These are phyloP conservation scores for Venturia asperata DNA, from an alignment of 2,329 filamentous ascomycete genomes.

Conservation along the genomic window DNA sequence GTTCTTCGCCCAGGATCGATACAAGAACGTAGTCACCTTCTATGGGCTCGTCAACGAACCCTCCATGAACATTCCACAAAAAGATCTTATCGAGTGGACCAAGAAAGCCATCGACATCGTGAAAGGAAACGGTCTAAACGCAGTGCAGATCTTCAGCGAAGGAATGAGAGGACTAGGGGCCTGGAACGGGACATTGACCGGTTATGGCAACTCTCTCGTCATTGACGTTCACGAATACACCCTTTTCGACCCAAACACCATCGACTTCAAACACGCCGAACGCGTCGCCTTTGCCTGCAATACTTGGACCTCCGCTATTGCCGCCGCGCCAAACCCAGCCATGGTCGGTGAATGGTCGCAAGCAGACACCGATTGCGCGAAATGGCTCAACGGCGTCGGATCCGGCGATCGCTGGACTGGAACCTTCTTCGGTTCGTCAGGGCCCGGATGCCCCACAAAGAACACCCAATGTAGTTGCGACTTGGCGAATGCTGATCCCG, in stretches of 20 bases:
- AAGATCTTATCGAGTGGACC: slow-evolving; percentile 73
- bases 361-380: slow-evolving; percentile 90
- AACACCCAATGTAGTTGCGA: slow-evolving; percentile 64
- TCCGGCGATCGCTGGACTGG: slow-evolving; percentile 88
- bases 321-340: slow-evolving; percentile 72
- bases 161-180: slow-evolving; percentile 86
- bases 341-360: slow-evolving; percentile 96
- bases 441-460: slow-evolving; percentile 64
- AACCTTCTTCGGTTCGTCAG: slow-evolving; percentile 58
- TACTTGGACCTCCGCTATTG: slow-evolving; percentile 77
- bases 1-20: slow-evolving; percentile 90
- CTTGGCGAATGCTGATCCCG: slow-evolving; percentile 65
- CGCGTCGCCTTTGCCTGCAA: slow-evolving; percentile 84
- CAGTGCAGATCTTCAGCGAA: slow-evolving; percentile 79
- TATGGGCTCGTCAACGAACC: slow-evolving; percentile 96
- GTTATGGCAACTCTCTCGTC: slow-evolving; percentile 60
- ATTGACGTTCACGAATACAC: slow-evolving; percentile 97
- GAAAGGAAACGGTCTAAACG: slow-evolving; percentile 65
- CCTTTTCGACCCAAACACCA: slow-evolving; percentile 88
- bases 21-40: slow-evolving; percentile 83
- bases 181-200: slow-evolving; percentile 77
- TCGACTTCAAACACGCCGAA: slow-evolving; percentile 69
- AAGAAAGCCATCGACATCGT: slow-evolving; percentile 63
- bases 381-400: slow-evolving; percentile 81
- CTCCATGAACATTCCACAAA: slow-evolving; percentile 47